Evolutionary conservation across 768 basidiomycete species (phyloP).

Genomic region (Pisolithus sp.): DNA sequence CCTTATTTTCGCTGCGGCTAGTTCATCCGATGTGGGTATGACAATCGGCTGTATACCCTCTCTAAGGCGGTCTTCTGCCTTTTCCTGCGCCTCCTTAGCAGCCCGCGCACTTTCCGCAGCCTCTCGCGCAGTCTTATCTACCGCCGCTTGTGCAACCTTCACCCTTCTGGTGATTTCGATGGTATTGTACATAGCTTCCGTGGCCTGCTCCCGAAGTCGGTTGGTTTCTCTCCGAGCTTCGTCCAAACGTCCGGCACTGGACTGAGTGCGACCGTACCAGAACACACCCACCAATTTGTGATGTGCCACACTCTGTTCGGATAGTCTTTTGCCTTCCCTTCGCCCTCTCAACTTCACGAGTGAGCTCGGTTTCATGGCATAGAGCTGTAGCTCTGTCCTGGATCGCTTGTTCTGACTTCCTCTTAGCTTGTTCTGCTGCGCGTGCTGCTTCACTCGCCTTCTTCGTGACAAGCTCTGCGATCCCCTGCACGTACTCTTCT

Average conservation of each 20-base stretch:
- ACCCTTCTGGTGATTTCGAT: background rate
- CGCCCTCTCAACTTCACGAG: background rate
- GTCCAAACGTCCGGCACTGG: background rate
- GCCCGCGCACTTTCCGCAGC: background rate
- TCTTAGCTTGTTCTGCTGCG: background rate
- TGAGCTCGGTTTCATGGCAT: background rate
- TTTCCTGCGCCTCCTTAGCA: background rate
- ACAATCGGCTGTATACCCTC: constrained; percentile 12
- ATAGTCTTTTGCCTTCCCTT: background rate
- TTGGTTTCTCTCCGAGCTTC: background rate
- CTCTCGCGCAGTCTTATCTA: background rate
- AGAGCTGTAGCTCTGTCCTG: background rate
- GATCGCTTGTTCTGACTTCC: background rate
- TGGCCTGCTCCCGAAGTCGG: background rate
- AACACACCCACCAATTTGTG: background rate
- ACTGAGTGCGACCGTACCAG: no score
- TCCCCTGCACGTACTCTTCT: background rate
- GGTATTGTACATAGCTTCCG: background rate
- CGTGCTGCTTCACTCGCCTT: background rate
- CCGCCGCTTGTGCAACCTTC: background rate
- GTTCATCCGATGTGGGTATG: constrained; percentile 11
- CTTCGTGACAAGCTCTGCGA: background rate
- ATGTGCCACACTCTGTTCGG: background rate
- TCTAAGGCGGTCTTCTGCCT: constrained; percentile 1
- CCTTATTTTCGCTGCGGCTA: constrained; percentile 1